Evolutionary conservation across 371 early-diverging fungal species (phyloP), one percentile per base, ranked within the genome.

Genomic region (Circinella umbellata): DNA sequence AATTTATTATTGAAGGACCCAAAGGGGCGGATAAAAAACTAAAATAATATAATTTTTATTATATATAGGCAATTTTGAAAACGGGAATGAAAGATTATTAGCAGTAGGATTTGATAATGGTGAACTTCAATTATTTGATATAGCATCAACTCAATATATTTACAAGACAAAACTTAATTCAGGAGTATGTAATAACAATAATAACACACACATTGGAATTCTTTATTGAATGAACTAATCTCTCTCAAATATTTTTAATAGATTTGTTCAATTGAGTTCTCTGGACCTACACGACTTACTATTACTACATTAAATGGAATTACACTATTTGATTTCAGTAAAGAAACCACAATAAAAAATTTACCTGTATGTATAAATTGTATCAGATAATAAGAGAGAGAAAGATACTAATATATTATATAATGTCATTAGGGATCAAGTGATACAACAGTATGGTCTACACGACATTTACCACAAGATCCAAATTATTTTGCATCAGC

Each of bases 81-180:
- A 67, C 51, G 69, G 61, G 9, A 64, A 68, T 42, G 62, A 74
- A 20, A 68, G 74, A 46, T 55, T 79, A 3, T 63, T 94, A 37
- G 86, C 83, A 6, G 89, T 90, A 7, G 95, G 95, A 11, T 94
- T 92, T 76, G 95, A 93, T 49, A 91, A 93, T 79, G 95, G 95
- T 4, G 90, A 91, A 73, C 70, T 95, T 20, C 86, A 90, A 64
- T 67, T 93, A 71, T 89, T 94, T 80, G 91, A 93, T 75, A 72
- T 94, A 59, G 68, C 86, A 27, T 76, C 79, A 54, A 27, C 89
- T 71, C 77, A 76, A n/a, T 75, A 88, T 35, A 57, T 88, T 9
- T 94, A 92, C 88, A 89, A 91, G 69, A 87, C 91, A n/a, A 89
- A 94, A 64, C 75, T 93, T 9, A 79, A 86, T 63, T 88, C 90